phyloP scores from a whole-genome alignment of 805 yeast genomes.

The Cyberlindnera misumaiensis region DNA sequence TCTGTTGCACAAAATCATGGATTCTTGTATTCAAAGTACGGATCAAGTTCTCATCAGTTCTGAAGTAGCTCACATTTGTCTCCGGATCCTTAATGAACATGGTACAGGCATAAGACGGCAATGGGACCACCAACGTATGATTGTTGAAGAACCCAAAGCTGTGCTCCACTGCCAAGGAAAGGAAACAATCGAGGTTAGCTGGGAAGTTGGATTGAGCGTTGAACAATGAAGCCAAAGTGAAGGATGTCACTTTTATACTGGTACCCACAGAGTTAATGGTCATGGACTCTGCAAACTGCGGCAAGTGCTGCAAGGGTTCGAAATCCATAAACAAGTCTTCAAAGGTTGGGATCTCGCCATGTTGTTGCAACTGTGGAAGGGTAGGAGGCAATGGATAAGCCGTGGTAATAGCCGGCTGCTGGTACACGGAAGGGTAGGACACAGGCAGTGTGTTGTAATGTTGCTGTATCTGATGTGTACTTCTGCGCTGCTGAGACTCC shows the following conservation, averaged over 20 bases:
- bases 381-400: neutral
- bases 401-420: neutral
- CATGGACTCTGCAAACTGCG: constrained; percentile 11
- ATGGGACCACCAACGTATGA: constrained; percentile 19
- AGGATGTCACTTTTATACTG: constrained; percentile 11
- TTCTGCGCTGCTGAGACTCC: neutral
- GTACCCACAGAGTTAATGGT: constrained; percentile 15
- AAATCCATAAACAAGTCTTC: constrained; percentile 21
- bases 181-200: constrained; percentile 15
- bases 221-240: constrained; percentile 13
- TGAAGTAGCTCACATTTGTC: constrained; percentile 13
- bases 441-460: neutral
- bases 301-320: constrained; percentile 15
- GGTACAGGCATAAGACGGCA: constrained; percentile 18
- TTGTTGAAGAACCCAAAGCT: constrained; percentile 12
- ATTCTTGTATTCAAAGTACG: constrained; percentile 14
- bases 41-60: constrained; percentile 14
- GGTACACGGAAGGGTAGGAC: neutral
- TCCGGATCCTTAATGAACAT: constrained; percentile 17
- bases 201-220: constrained; percentile 18
- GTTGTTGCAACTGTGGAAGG: neutral
- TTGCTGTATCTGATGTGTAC: neutral
- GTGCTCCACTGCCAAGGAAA: constrained; percentile 15
- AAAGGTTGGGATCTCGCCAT: constrained; percentile 12
- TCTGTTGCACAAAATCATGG: constrained; percentile 13